Evolutionary conservation across 2,329 filamentous ascomycete species (phyloP).

Genomic region (Myriosclerotinia scirpicola): DNA sequence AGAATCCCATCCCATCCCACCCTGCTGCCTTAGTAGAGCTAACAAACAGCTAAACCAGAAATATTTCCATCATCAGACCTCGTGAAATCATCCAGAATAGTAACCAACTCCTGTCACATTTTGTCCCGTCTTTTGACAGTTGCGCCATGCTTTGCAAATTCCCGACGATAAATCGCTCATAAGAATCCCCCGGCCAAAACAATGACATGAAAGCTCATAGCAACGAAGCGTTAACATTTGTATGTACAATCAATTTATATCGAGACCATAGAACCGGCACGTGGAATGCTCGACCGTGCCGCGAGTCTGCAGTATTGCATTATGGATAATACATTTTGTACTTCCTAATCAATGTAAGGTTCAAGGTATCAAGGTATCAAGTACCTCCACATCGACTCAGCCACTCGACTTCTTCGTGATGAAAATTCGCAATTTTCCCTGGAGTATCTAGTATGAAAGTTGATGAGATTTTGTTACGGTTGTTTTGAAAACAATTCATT

Average conservation of each 20-base stretch:
- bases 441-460: not conserved
- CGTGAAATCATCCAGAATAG: not conserved
- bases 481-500: not conserved
- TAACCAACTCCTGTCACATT: constrained; percentile 1
- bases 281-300: not conserved
- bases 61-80: not conserved
- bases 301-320: not conserved
- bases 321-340: not conserved
- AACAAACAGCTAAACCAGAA: not conserved
- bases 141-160: not conserved
- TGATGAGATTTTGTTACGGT: not conserved
- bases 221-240: not conserved
- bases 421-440: not conserved
- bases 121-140: not conserved
- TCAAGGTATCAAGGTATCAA: not conserved
- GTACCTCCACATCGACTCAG: not conserved
- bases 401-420: not conserved
- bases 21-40: not conserved
- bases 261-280: not conserved
- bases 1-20: not conserved
- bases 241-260: not conserved
- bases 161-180: constrained; percentile 6
- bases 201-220: not conserved
- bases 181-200: not conserved
- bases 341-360: not conserved